These are phyloP conservation scores for Trichophyton equinum DNA, from an alignment of 2,329 filamentous ascomycete species.

Conservation along the genomic window DNA sequence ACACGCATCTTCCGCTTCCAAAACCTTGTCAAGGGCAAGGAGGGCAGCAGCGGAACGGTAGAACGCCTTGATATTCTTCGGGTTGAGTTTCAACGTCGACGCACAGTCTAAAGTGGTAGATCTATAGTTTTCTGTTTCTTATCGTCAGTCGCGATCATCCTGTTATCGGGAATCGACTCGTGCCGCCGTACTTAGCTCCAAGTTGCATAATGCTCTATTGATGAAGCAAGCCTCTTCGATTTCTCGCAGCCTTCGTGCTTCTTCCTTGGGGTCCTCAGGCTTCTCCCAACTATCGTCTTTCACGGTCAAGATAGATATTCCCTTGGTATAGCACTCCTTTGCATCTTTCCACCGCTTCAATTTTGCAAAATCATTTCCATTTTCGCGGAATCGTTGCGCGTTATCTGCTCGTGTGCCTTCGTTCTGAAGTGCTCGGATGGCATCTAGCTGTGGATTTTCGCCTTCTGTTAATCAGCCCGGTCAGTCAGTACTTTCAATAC, in stretches of 20 bases:
- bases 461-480: slow-evolving; percentile 31
- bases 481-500: neutral
- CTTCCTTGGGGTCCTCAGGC: slow-evolving; percentile 43
- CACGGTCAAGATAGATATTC: slow-evolving; percentile 56
- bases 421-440: slow-evolving; percentile 78
- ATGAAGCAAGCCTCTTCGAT: slow-evolving; percentile 66
- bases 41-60: slow-evolving; percentile 74
- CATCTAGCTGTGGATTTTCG: slow-evolving; percentile 73
- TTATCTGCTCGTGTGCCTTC: slow-evolving; percentile 83
- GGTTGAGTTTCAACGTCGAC: slow-evolving; percentile 64
- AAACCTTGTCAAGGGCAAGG: slow-evolving; percentile 62
- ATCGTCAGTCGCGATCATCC: too few relatives aligned
- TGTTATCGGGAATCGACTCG: neutral
- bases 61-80: slow-evolving; percentile 73
- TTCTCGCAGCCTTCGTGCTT: slow-evolving; percentile 48
- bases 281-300: slow-evolving; percentile 41
- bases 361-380: slow-evolving; percentile 79
- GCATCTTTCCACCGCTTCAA: slow-evolving; percentile 66
- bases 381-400: slow-evolving; percentile 71
- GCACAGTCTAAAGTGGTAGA: slow-evolving; percentile 77
- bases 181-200: slow-evolving; percentile 55
- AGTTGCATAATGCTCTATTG: slow-evolving; percentile 81
- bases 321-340: slow-evolving; percentile 83
- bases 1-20: slow-evolving; percentile 71
- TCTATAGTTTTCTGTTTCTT: slow-evolving; percentile 60